Evolutionary conservation across 225 moss, liverwort and hornwort species (phyloP), one percentile per base, ranked within the genome.

Genomic region (Sphagnum contortum): DNA sequence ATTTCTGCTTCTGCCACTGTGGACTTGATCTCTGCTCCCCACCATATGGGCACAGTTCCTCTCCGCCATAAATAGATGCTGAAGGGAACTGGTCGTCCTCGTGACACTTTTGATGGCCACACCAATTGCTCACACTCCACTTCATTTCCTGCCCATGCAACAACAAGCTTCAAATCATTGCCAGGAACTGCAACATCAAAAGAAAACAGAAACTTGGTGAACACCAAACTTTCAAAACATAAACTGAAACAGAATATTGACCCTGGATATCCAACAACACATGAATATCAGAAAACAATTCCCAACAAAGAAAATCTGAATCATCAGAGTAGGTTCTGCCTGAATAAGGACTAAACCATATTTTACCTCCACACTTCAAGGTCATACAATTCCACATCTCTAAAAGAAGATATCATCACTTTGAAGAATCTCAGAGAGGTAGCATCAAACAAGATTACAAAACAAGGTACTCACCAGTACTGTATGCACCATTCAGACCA

Each of bases 41-140:
- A 99, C 98, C 98, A 99, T 51, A 99, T 93, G 48, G 98, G 98
- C 64, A 99, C 98, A 61, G 98, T 99, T 72, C 98, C 93, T 77
- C 98, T 87, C 50, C 98, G 98, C 98, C 98, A 99, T 44, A 99
- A 68, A 63, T 93, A 99, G 52, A 85, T 68, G 71, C 93, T 93
- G 62, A 86, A 99, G 47, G 93, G 89, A 71, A 87, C 77, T 67
- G 98, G 84, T 54, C 76, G 87, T 66, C 57, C 79, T 48, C 81
- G 75, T 50, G 86, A 69, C 12, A 91, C 77, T 64, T 69, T 76
- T 11, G 82, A 87, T 55, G 91, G 90, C 98, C 98, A 99, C 55
- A 99, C 91, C 79, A 99, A 73, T 72, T 99, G 98, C 84, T 99
- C 98, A 74, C 98, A 93, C 66, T 99, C 98, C 6, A 91, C 98